Base-by-base conservation (phyloP, 202 grass and related monocot genomes). In the Saccharum hybrid region DNA sequence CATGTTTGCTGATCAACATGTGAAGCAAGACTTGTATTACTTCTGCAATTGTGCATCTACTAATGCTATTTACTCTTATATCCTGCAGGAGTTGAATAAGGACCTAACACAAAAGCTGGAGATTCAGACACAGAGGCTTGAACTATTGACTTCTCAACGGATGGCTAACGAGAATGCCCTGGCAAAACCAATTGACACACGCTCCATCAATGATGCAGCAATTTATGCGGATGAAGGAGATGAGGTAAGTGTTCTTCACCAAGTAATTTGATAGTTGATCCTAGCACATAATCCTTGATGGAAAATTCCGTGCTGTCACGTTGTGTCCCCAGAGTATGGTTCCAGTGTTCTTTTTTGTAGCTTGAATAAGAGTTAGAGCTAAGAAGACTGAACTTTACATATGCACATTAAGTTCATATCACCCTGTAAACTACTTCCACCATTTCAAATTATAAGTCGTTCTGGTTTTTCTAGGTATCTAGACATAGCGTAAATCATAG, bases 171-270 rank as follows among this genome's bases (percentile, higher is more conserved):
- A 91, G 77, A 88, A 88, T 88, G 75, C 42, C 36, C 75, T 94
- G 70, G 68, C 82, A 86, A 94, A 86, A 77, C 86, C 90, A 72
- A 78, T 87, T 3, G 93, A 94, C 62, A 71, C 69, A 1, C 79
- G 63, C 76, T 86, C 90, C 78, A 78, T 79, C 65, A 83, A 89
- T 90, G 97, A 99, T 89, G 85, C 91, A 59, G 77, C 91, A 60
- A 73, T 93, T 77, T 99, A 99, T 86, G 91, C 97, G 75, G 97
- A 99, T 54, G 97, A 99, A 88, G 97, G 93, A 84, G 97, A 99
- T 83, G 93, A 99, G 97, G 97, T 94, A 90, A 83, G 49, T 79
- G 11, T 78, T 15, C 71, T 5, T 46, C 30, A 38, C 21, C 15
- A 57, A 79, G 38, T 68, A 66, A 8, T 63, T 38, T 79, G 75